phyloP scores from a whole-genome alignment of 2,329 filamentous ascomycete species.

The Periconia digitata region DNA sequence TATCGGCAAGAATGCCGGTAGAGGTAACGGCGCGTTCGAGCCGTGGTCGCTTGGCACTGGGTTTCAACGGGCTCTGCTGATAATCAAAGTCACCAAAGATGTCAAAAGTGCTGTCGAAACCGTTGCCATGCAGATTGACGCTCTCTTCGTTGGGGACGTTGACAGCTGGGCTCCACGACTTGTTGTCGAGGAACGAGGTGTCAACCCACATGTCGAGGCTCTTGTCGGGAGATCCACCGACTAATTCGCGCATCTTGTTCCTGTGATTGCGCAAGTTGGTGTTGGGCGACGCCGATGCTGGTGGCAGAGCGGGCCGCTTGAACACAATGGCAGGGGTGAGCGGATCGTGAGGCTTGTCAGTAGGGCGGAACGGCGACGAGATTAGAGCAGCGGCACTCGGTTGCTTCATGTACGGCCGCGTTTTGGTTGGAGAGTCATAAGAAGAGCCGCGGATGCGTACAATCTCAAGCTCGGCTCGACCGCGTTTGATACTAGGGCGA shows the following conservation, averaged over 20 bases:
- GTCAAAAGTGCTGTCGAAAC: conserved; percentile 59
- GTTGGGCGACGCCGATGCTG: conserved; percentile 83
- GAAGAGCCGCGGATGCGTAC: conserved; percentile 88
- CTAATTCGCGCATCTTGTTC: conserved; percentile 76
- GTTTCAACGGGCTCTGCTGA: conserved; percentile 67
- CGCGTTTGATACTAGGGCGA: conserved; percentile 79
- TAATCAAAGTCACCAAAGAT: conserved; percentile 58
- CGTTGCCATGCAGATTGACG: conserved; percentile 53
- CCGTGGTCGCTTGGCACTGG: conserved; percentile 60
- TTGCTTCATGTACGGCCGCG: conserved; percentile 58
- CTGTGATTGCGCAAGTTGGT: conserved; percentile 90
- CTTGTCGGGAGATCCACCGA: conserved; percentile 72
- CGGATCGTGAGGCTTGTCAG: conserved; percentile 56
- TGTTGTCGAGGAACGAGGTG: conserved; percentile 46
- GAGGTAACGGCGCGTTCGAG: conserved; percentile 65
- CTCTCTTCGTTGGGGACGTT: conserved; percentile 61
- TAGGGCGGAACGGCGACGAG: conserved; percentile 46
- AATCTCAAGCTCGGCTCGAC: conserved; percentile 94
- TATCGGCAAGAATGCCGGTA: conserved; percentile 62
- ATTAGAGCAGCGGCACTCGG: conserved; percentile 32
- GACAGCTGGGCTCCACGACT: conserved; percentile 66
- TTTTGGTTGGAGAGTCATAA: conserved; percentile 84
- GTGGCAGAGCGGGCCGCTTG: conserved; percentile 65
- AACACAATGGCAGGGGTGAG: conserved; percentile 84
- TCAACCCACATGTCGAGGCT: conserved; percentile 56